These are phyloP conservation scores for Cutaneotrichosporon cyanovorans DNA, from an alignment of 1,284 basidiomycete species.

Conservation along the genomic window DNA sequence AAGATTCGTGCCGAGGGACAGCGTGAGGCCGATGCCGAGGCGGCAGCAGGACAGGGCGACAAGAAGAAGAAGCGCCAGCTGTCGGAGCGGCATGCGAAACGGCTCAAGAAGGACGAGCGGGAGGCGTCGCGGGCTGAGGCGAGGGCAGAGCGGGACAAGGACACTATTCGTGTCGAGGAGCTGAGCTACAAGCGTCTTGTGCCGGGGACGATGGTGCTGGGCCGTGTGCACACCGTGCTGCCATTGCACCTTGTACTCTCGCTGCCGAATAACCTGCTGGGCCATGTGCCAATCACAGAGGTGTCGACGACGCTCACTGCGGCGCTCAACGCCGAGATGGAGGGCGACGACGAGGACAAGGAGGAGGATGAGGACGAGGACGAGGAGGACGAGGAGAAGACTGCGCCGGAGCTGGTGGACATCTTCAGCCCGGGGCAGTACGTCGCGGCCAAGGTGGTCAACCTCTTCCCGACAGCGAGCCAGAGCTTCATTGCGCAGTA, in stretches of 20 bases:
- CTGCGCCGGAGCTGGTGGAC: slow-evolving; percentile 60
- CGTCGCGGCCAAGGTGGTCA: slow-evolving; percentile 65
- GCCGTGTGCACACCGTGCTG: slow-evolving; percentile 76
- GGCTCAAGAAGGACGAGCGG: slow-evolving; percentile 48
- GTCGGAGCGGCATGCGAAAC: slow-evolving; percentile 33
- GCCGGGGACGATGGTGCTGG: slow-evolving; percentile 78
- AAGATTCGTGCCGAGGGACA: slow-evolving; percentile 73
- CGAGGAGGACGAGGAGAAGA: slow-evolving; percentile 46
- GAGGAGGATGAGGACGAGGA: slow-evolving; percentile 46
- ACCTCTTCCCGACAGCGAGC: slow-evolving; percentile 37
- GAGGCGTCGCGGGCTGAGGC: slow-evolving; percentile 50
- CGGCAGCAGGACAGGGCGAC: slow-evolving; percentile 53
- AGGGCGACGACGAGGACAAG: slow-evolving; percentile 34
- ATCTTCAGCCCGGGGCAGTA: slow-evolving; percentile 82
- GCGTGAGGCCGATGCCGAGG: slow-evolving; percentile 72
- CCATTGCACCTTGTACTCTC: slow-evolving; percentile 88
- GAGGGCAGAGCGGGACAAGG: slow-evolving; percentile 39
- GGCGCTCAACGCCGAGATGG: slow-evolving; percentile 48
- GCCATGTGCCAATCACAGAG: slow-evolving; percentile 90
- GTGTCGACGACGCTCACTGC: slow-evolving; percentile 77
- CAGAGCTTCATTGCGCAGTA: slow-evolving; percentile 44
- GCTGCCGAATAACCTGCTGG: slow-evolving; percentile 89
- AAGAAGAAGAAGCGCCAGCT: slow-evolving; percentile 41
- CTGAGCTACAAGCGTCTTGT: slow-evolving; percentile 90
- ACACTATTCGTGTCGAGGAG: slow-evolving; percentile 60